Conservation (phyloP, 1,284 basidiomycete genomes). For the Wallemia ichthyophaga region DNA sequence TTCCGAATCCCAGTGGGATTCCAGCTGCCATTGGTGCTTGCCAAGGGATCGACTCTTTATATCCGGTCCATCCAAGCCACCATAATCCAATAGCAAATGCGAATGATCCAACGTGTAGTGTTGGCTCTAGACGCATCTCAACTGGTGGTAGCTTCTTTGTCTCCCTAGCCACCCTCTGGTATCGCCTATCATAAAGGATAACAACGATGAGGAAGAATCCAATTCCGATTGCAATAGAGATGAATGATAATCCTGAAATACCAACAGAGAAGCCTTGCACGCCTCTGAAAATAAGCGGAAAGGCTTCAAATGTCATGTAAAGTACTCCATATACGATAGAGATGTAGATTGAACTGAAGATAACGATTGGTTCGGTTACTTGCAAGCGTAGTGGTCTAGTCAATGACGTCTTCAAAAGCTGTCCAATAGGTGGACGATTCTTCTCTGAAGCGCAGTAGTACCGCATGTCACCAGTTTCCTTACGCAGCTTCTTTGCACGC, state of each 20-base stretch:
- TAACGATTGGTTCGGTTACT: constrained; percentile 19
- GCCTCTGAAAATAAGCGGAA: constrained; percentile 15
- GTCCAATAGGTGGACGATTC: background rate
- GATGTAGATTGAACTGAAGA: constrained; percentile 19
- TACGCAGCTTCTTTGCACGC: constrained; percentile 14
- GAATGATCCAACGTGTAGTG: background rate
- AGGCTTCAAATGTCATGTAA: constrained; percentile 15
- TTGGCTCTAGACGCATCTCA: background rate
- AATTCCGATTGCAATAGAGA: constrained; percentile 6
- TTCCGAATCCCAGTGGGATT: background rate
- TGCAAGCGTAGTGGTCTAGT: constrained; percentile 20
- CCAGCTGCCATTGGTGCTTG: background rate
- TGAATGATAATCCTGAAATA: constrained; percentile 15
- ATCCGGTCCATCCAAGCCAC: background rate
- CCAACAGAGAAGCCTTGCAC: constrained; percentile 15
- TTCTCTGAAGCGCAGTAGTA: constrained; percentile 5
- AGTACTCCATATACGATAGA: constrained; percentile 7
- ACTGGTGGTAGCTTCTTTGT: background rate
- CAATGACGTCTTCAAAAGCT: constrained; percentile 16
- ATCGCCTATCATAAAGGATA: background rate
- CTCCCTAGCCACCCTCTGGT: background rate
- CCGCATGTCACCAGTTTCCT: constrained; percentile 17
- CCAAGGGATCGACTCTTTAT: background rate
- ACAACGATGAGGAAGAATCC: background rate
- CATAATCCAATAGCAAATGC: background rate